Percentiles rank a stretch among this genome's conserved stretches.
Evolutionary conservation across 2,329 filamentous ascomycete species (phyloP).

Genomic region (Xylaria sp.): DNA sequence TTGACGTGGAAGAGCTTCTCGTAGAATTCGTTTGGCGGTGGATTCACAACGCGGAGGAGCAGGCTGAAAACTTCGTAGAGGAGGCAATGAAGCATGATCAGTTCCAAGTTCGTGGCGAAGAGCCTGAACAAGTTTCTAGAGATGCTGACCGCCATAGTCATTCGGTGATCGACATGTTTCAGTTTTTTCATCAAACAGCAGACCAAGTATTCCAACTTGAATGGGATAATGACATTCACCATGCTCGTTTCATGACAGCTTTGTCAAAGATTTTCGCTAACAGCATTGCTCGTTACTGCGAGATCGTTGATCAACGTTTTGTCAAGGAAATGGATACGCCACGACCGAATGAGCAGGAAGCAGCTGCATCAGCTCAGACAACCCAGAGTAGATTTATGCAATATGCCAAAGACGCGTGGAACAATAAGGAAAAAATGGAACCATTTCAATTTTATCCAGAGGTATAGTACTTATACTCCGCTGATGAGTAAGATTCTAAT

Average conservation of each 20-base stretch:
- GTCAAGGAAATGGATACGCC: slow-evolving; percentile 91
- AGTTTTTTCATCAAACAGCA: slow-evolving; percentile 90
- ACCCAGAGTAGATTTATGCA: slow-evolving; percentile 94
- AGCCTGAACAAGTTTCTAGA: slow-evolving; percentile 69
- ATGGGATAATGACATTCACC: slow-evolving; percentile 93
- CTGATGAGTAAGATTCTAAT: slow-evolving; percentile 45
- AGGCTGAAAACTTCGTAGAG: slow-evolving; percentile 85
- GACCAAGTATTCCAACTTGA: slow-evolving; percentile 86
- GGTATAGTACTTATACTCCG: slow-evolving; percentile 60
- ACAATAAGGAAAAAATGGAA: slow-evolving; percentile 89
- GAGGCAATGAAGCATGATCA: slow-evolving; percentile 90
- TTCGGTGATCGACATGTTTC: slow-evolving; percentile 92
- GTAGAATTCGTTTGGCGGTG: slow-evolving; percentile 96
- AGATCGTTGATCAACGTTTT: slow-evolving; percentile 87
- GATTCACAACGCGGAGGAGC: slow-evolving; percentile 83
- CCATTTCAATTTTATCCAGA: slow-evolving; percentile 97
- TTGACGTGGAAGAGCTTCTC: slow-evolving; percentile 85
- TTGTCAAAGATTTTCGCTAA: slow-evolving; percentile 84
- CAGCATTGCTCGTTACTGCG: slow-evolving; percentile 89
- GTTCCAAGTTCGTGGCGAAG: slow-evolving; percentile 78
- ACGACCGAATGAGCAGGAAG: slow-evolving; percentile 80
- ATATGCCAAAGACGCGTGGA: slow-evolving; percentile 92
- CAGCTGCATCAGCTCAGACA: slow-evolving; percentile 76
- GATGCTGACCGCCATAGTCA: slow-evolving; percentile 92
- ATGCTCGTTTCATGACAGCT: slow-evolving; percentile 97